Evolutionary conservation across 352 stramenopile species (phyloP).

Genomic region (Phytophthora hybrid): DNA sequence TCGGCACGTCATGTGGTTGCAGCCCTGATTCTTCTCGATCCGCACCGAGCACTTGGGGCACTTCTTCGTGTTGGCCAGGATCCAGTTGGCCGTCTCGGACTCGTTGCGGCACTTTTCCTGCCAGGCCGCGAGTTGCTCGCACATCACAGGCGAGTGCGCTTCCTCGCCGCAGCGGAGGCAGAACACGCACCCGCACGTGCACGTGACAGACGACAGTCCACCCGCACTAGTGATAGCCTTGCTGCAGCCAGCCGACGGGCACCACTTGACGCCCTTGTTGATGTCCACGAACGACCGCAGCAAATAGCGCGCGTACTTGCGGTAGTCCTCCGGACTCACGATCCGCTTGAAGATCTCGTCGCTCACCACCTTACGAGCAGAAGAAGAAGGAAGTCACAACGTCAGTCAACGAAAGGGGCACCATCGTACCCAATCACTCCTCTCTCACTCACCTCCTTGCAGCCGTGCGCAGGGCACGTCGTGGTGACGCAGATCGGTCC

Average conservation of each 20-base stretch:
- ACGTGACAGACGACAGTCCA: slow-evolving; percentile 81
- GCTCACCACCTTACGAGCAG: slow-evolving; percentile 54
- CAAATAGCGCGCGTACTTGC: slow-evolving; percentile 93
- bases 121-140: slow-evolving; percentile 94
- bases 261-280: slow-evolving; percentile 98
- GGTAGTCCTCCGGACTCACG: slow-evolving; percentile 73
- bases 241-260: slow-evolving; percentile 95
- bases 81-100: slow-evolving; percentile 99
- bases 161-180: slow-evolving; percentile 97
- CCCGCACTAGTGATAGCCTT: slow-evolving; percentile 93
- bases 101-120: slow-evolving; percentile 98
- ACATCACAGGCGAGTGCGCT: slow-evolving; percentile 94
- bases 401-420: not conserved
- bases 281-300: slow-evolving; percentile 98
- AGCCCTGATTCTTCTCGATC: slow-evolving; percentile 99
- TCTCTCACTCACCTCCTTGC: slow-evolving; percentile 83
- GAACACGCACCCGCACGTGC: slow-evolving; percentile 89
- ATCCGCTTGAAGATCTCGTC: slow-evolving; percentile 80
- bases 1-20: slow-evolving; percentile 99
- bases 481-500: slow-evolving; percentile 94
- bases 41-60: slow-evolving; percentile 98
- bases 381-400: slow-evolving; percentile 1
- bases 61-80: slow-evolving; percentile 99
- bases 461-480: slow-evolving; percentile 96
- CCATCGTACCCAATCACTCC: not conserved